Base-by-base conservation (phyloP, 192 early-diverging fungal genomes). In the Linnemannia zychae region DNA sequence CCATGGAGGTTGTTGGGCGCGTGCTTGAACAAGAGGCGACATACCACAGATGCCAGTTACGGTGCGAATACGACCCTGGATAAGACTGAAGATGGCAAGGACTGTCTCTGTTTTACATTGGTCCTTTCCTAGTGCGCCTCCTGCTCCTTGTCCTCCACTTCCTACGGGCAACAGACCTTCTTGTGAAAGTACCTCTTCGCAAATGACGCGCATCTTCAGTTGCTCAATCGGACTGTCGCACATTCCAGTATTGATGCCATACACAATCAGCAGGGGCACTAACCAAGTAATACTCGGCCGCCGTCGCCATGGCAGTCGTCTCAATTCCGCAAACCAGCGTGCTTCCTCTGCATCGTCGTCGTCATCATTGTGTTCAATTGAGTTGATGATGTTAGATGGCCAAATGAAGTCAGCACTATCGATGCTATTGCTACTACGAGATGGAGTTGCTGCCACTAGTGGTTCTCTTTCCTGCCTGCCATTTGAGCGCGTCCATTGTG, bases 211-310 rank as follows among this genome's bases (percentile, higher is more conserved):
- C n/a, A 74, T 74, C 16, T 40, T 57, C 12, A 80, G 48, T 22
- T 80, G 72, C n/a, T 72, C 49, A 0, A 22, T 36, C 1, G 72
- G 66, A 4, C 78, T 69, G 6, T 9, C 57, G 3, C 50, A 24
- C 36, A 60, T 18, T 20, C 13, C 48, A 36, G 50, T 22, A 13
- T 37, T 36, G 31, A 73, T 74, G 38, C 53, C 60, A 0, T 72
- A 53, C 4, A 69, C 5, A 24, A 72, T 7, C 22, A 73, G 2
- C n/a, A 66, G 44, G 6, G 71, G 71, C 71, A 66, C 66, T 34
- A 79, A 11, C 78, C 78, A 79, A 13, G 34, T 24, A n/a, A 73
- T 36, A 1, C 44, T 67, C 7, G 78, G 65, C 7, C 78, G 63
- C 2, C 37, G 44, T 34, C 53, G 68, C 78, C 72, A 80, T 17